These are phyloP conservation scores for Yamadazyma insecticola DNA, from an alignment of 805 yeast species.

Conservation along the genomic window DNA sequence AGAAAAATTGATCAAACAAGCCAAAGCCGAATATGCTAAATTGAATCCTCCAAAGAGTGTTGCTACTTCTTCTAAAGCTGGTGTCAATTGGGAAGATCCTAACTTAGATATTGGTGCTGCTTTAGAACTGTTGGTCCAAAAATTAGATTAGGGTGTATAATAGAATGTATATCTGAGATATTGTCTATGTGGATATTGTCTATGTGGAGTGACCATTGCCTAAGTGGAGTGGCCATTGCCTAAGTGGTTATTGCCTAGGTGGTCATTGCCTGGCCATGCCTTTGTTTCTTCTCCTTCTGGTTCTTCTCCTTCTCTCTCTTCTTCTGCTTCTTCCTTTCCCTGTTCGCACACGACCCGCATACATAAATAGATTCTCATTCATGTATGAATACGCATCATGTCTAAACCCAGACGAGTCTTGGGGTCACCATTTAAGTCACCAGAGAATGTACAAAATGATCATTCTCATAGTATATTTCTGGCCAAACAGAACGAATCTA, in stretches of 20 bases:
- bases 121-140: slow-evolving; percentile 61
- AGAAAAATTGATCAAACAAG: slow-evolving; percentile 76
- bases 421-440: slow-evolving; percentile 23
- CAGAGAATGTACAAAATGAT: slow-evolving; percentile 8
- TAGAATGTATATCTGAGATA: slow-evolving; percentile 6
- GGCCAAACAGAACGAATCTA: slow-evolving; percentile 2
- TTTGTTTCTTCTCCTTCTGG: no score
- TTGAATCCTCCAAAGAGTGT: slow-evolving; percentile 40
- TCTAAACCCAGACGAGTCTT: slow-evolving; percentile 12
- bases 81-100: slow-evolving; percentile 79
- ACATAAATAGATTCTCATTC: no score
- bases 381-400: neutral
- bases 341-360: no score
- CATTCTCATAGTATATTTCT: neutral
- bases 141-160: slow-evolving; percentile 29
- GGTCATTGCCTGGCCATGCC: no score
- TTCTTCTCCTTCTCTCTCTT: no score
- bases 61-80: slow-evolving; percentile 37
- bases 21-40: slow-evolving; percentile 83
- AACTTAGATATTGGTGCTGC: slow-evolving; percentile 79
- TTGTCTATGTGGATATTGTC: neutral
- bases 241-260: no score
- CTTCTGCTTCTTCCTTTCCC: no score
- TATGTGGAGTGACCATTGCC: no score
- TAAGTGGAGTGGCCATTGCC: no score